These are phyloP conservation scores for Trichoderma sp. DNA, from an alignment of 2,329 filamentous ascomycete genomes.

Conservation along the genomic window DNA sequence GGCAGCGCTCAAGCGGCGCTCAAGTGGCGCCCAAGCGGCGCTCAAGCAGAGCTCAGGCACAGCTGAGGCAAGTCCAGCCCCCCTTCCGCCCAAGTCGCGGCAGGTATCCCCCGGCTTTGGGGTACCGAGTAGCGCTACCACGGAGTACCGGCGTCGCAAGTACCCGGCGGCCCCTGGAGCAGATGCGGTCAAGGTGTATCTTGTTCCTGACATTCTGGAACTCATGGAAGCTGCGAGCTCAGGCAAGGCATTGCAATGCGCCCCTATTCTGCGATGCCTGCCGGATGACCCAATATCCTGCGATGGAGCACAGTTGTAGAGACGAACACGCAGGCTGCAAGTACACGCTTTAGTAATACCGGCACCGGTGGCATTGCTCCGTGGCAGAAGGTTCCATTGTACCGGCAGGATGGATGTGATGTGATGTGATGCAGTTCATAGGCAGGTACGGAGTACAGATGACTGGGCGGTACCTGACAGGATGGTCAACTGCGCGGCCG, in stretches of 20 bases:
- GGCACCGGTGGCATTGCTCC: not conserved
- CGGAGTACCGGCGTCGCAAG: not conserved
- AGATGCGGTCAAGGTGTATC: conserved; percentile 16
- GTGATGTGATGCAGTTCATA: too few relatives aligned
- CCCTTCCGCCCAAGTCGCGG: not conserved
- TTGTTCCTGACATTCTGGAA: conserved; percentile 15
- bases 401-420: not conserved
- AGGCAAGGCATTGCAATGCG: not conserved
- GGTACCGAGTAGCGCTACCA: conserved; percentile 5
- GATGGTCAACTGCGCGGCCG: not conserved
- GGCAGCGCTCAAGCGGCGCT: not conserved
- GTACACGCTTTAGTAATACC: not conserved
- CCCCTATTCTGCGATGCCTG: conserved; percentile 10
- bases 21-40: not conserved
- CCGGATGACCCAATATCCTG: not conserved
- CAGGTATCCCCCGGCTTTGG: conserved; percentile 16
- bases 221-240: conserved; percentile 1
- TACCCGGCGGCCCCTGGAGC: conserved; percentile 15
- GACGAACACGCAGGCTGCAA: not conserved
- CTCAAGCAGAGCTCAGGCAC: not conserved
- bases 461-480: not conserved
- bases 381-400: not conserved
- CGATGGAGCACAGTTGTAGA: not conserved
- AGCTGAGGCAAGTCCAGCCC: not conserved
- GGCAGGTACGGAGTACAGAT: too few relatives aligned